Percentiles rank a stretch among this genome's conserved stretches.
These are phyloP conservation scores for Cryoendolithus antarcticus DNA, from an alignment of 2,329 filamentous ascomycete species.

Conservation along the genomic window DNA sequence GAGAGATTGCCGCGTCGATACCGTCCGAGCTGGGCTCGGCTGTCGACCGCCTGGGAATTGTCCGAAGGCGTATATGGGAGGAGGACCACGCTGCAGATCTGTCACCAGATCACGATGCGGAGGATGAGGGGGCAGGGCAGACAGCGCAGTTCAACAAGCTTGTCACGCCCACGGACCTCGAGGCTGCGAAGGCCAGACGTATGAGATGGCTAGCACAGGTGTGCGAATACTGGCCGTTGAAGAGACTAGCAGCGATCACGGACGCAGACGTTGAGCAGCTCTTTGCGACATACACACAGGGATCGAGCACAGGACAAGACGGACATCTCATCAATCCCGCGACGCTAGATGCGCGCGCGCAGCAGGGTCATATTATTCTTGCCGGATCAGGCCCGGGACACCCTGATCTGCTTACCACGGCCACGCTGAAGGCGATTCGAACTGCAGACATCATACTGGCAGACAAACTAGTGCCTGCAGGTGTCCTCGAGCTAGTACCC, in stretches of 20 bases:
- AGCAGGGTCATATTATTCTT: conserved; percentile 63
- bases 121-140: conserved; percentile 58
- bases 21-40: conserved; percentile 64
- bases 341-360: conserved; percentile 17
- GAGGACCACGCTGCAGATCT: conserved; percentile 51
- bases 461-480: conserved; percentile 73
- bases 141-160: conserved; percentile 73
- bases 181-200: conserved; percentile 63
- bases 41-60: conserved; percentile 62
- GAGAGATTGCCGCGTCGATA: conserved; percentile 73
- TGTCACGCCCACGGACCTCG: conserved; percentile 59
- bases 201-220: conserved; percentile 93
- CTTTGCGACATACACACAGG: conserved; percentile 55
- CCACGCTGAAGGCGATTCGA: conserved; percentile 64
- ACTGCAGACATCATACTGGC: conserved; percentile 68
- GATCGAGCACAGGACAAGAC: conserved; percentile 20
- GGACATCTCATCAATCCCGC: conserved; percentile 19
- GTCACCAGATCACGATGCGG: conserved; percentile 32
- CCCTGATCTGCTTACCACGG: conserved; percentile 80
- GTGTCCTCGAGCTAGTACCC: conserved; percentile 79
- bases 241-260: conserved; percentile 63
- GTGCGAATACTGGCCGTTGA: conserved; percentile 96
- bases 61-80: conserved; percentile 59
- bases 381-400: conserved; percentile 89
- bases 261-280: conserved; percentile 68